Evolutionary conservation across 148 eudicot species (phyloP).

Genomic region (Rhododendron kiyosumense): DNA sequence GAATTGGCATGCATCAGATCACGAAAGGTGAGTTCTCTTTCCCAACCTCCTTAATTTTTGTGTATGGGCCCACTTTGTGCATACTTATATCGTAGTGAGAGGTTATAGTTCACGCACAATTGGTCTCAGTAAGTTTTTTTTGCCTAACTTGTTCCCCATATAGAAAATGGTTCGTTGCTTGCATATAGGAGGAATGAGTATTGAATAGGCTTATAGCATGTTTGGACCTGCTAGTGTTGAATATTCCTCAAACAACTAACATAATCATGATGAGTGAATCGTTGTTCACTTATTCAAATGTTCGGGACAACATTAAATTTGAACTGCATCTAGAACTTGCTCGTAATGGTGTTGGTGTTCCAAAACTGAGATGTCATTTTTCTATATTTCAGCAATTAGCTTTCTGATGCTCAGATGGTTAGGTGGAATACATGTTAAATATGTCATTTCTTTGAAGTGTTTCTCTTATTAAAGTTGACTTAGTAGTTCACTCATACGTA

Average conservation of each 20-base stretch:
- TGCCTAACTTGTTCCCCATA: not conserved
- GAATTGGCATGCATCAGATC: slow-evolving; percentile 32
- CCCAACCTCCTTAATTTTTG: not conserved
- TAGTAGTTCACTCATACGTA: not conserved
- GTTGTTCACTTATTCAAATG: not conserved
- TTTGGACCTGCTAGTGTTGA: too few relatives aligned
- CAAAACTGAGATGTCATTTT: not conserved
- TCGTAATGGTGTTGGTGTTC: not conserved
- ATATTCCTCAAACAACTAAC: not conserved
- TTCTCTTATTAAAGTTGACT: not conserved
- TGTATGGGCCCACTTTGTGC: not conserved
- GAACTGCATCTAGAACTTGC: not conserved
- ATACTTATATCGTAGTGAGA: not conserved
- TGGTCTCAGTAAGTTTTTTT: not conserved
- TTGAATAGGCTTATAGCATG: too few relatives aligned
- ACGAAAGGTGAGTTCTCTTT: slow-evolving; percentile 42
- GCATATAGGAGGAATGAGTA: not conserved
- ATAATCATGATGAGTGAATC: not conserved
- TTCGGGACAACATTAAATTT: not conserved
- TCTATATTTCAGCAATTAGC: not conserved
- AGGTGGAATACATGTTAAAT: not conserved
- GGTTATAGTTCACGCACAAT: not conserved
- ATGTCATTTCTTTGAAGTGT: not conserved
- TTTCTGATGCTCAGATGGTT: not conserved
- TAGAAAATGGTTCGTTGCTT: not conserved